These are phyloP conservation scores for Fusarium stilboides DNA, from an alignment of 2,329 filamentous ascomycete species.

Conservation along the genomic window DNA sequence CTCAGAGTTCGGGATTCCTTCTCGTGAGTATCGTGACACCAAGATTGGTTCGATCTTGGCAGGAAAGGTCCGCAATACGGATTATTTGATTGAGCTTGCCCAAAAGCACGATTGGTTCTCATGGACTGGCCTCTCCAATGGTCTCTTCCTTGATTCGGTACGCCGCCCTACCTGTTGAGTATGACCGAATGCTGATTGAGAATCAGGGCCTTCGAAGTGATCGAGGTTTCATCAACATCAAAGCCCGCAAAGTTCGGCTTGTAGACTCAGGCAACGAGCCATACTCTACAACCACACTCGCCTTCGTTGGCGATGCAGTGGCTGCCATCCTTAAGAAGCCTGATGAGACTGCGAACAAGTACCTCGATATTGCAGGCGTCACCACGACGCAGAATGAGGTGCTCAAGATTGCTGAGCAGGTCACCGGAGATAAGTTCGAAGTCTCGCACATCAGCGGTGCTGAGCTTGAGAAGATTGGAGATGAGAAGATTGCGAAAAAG, in stretches of 20 bases:
- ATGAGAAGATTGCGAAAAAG: slow-evolving; percentile 13
- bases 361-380: slow-evolving; percentile 15
- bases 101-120: slow-evolving; percentile 22
- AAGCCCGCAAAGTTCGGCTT: slow-evolving; percentile 15
- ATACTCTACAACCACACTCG: slow-evolving; percentile 12
- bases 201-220: background rate
- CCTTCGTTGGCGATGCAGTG: slow-evolving; percentile 6
- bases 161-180: fast-evolving
- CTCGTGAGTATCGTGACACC: slow-evolving; percentile 2
- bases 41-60: slow-evolving; percentile 12
- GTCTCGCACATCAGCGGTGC: background rate
- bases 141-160: slow-evolving; percentile 21
- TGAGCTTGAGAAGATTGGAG: slow-evolving; percentile 2
- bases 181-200: background rate
- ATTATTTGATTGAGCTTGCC: slow-evolving; percentile 23
- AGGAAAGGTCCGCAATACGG: slow-evolving; percentile 11
- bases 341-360: slow-evolving; percentile 6
- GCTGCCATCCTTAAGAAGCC: slow-evolving; percentile 9
- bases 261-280: slow-evolving; percentile 19
- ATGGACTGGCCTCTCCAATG: slow-evolving; percentile 4
- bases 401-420: background rate
- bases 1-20: slow-evolving; percentile 20
- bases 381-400: slow-evolving; percentile 20
- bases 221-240: slow-evolving; percentile 4
- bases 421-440: slow-evolving; percentile 20